Evolutionary conservation across 768 basidiomycete genomes (phyloP), one percentile per base, ranked within the genome.

Genomic region (Mycena leptocephala): DNA sequence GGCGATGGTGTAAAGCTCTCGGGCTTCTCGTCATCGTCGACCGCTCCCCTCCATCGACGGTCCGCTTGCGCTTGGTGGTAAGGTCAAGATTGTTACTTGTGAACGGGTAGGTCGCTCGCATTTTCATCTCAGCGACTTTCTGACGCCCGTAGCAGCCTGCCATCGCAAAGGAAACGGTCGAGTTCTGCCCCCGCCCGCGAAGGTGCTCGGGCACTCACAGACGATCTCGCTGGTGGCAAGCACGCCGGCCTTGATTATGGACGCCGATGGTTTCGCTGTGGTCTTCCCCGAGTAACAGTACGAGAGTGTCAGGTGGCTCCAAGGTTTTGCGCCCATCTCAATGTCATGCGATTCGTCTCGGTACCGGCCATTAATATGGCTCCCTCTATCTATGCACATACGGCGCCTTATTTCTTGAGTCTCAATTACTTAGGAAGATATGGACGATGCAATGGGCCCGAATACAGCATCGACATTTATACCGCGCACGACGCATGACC

Each of bases 51-150:
- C 95, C 95, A 98, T 99, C 83, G 97, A 98, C 82, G 97, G 98
- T 84, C 97, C 97, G 62, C 89, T 96, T 75, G 94, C 94, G 70
- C 96, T 98, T 83, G 97, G 97, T 86, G 97, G 98, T 81, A 95
- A 94, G 84, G 97, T 99, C 85, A 99, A 99, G 94, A 99, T 99
- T 97, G 97, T 98, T 74, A 99, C 97, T 24, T 97, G 97, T 90
- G 97, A 99, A 85, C 97, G 98, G 37, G 63, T 65, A 65, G 5
- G 32, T 46, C 22, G 39, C 43, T 43, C 41, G 16, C 20, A 24
- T 46, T 28, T 26, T 8, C 63, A 8, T 41, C 43, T 16, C 43
- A 43, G 43, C 43, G 9, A 43, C 43, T 43, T 18, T 43, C 63
- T 65, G 9, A 65, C 11, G 16, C 43, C 4, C 11, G n/a, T 30